A percentile compares a stretch with the other conserved stretches of the same genome.
Evolutionary conservation across 2,329 filamentous ascomycete genomes (phyloP).

Genomic region (Fusarium aywerte): DNA sequence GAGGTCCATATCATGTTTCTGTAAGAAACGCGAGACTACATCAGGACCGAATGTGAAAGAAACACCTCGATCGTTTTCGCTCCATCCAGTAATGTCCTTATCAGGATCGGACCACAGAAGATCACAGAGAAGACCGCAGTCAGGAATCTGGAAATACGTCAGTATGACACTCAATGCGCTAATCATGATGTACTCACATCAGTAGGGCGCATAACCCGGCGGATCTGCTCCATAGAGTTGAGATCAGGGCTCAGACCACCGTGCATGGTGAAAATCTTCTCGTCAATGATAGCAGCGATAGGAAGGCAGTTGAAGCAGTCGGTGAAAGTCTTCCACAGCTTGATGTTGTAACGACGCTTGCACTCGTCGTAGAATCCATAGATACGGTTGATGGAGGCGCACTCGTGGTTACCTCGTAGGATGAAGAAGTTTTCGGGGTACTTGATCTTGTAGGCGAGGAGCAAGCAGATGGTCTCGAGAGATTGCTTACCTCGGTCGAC

Average conservation of each 20-base stretch:
- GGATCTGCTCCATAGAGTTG: constrained; percentile 99
- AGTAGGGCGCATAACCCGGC: constrained; percentile 97
- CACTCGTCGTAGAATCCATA: constrained; percentile 99
- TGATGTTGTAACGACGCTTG: constrained; percentile 99
- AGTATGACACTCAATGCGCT: constrained; percentile 34
- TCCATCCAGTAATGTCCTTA: constrained; percentile 99
- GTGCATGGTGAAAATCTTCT: constrained; percentile 99
- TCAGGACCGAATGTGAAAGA: constrained; percentile 99
- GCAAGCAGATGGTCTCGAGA: constrained; percentile 95
- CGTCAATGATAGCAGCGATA: constrained; percentile 98
- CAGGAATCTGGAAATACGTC: constrained; percentile 77
- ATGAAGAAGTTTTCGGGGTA: constrained; percentile 99
- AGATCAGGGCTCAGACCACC: constrained; percentile 95
- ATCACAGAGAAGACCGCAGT: constrained; percentile 97
- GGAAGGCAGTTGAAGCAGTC: constrained; percentile 99
- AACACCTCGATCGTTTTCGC: constrained; percentile 97
- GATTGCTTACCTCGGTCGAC: constrained; percentile 99
- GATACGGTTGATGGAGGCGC: constrained; percentile 97
- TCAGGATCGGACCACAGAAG: constrained; percentile 98
- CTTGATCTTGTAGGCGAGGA: constrained; percentile 99
- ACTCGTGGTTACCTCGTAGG: constrained; percentile 98
- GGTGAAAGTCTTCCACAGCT: constrained; percentile 99
- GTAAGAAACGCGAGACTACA: constrained; percentile 95
- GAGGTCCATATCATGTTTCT: constrained; percentile 99
- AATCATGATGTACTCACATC: constrained; percentile 75